phyloP scores from a whole-genome alignment of 441 rosid genomes.

The Erodium texanum region DNA sequence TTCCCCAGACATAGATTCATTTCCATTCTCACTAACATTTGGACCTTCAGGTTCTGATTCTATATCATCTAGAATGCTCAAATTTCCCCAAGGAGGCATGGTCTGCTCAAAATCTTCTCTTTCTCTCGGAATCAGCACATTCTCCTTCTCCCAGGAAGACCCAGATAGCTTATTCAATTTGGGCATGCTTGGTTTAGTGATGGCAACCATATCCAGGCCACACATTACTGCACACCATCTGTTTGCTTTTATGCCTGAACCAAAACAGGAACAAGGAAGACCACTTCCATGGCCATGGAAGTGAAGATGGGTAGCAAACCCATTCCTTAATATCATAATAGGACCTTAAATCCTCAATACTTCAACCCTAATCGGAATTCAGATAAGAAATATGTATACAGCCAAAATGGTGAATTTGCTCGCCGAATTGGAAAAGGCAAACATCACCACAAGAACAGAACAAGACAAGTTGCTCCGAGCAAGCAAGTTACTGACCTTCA shows the following conservation, averaged over 20 bases:
- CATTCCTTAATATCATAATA: constrained; percentile 20
- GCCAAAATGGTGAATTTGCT: background rate
- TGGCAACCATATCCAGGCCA: constrained; percentile 13
- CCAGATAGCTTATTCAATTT: constrained; percentile 4
- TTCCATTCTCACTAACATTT: background rate
- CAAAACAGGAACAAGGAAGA: constrained; percentile 14
- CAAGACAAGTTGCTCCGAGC: background rate
- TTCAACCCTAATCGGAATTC: constrained; percentile 27
- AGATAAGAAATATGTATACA: background rate
- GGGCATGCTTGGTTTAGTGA: constrained; percentile 9
- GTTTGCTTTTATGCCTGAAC: constrained; percentile 20
- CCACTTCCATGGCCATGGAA: constrained; percentile 14
- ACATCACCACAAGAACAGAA: background rate
- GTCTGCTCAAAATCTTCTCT: constrained; percentile 19
- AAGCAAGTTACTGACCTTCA: background rate
- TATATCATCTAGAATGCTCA: constrained; percentile 10
- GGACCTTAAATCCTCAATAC: constrained; percentile 28
- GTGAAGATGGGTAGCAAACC: constrained; percentile 21
- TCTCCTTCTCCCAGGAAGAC: constrained; percentile 20
- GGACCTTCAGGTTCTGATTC: constrained; percentile 15
- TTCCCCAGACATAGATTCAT: background rate
- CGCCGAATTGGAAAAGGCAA: background rate
- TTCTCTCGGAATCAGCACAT: constrained; percentile 13
- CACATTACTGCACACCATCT: constrained; percentile 19
- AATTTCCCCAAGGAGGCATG: constrained; percentile 35